Evolutionary conservation across 345 rosid genomes (phyloP).

Genomic region (Anacardium occidentale): DNA sequence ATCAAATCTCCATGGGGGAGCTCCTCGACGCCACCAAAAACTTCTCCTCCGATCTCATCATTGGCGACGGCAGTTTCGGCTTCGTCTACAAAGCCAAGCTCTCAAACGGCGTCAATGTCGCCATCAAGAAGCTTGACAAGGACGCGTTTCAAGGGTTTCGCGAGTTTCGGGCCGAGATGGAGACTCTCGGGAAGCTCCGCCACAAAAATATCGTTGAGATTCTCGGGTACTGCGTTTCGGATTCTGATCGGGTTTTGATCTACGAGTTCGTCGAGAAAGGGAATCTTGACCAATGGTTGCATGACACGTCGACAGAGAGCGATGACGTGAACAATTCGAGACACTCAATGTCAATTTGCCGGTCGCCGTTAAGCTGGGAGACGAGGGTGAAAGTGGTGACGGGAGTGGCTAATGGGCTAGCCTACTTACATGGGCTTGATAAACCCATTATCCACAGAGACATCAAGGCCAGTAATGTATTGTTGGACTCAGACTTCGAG

Average conservation of each 20-base stretch:
- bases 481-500: conserved; percentile 53
- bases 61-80: conserved; percentile 96
- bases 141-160: conserved; percentile 89
- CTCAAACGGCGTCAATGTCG: conserved; percentile 56
- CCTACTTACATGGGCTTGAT: conserved; percentile 60
- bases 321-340: conserved; percentile 10
- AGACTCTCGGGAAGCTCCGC: conserved; percentile 57
- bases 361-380: conserved; percentile 49
- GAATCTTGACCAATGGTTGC: conserved; percentile 78
- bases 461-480: conserved; percentile 77
- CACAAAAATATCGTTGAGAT: conserved; percentile 73
- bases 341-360: conserved; percentile 9
- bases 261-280: conserved; percentile 76
- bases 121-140: conserved; percentile 73
- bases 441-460: conserved; percentile 83
- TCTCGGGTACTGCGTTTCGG: conserved; percentile 73
- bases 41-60: conserved; percentile 64
- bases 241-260: conserved; percentile 60
- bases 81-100: conserved; percentile 68
- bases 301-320: conserved; percentile 35
- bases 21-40: conserved; percentile 55
- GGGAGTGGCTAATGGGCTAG: conserved; percentile 70
- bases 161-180: conserved; percentile 88
- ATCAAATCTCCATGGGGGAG: conserved; percentile 63
- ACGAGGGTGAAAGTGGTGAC: conserved; percentile 44